Conservation (phyloP, 2,329 filamentous ascomycete genomes). For the Zasmidium citrigriseum region DNA sequence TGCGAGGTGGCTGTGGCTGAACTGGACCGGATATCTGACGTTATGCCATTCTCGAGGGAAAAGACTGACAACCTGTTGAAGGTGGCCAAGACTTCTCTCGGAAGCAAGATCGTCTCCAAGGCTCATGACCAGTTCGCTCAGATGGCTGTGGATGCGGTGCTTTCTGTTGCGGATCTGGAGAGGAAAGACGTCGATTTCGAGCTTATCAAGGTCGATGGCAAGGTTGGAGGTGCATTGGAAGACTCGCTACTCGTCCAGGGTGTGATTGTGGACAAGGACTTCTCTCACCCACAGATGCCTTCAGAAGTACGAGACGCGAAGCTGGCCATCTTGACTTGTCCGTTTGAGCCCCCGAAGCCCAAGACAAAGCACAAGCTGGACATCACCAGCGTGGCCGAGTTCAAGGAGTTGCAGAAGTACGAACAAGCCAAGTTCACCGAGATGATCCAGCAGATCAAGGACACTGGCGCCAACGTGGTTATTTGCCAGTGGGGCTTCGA, state of each 20-base stretch:
- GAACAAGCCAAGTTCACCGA: constrained; percentile 95
- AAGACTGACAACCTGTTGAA: constrained; percentile 85
- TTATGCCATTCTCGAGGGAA: constrained; percentile 78
- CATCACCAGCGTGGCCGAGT: constrained; percentile 95
- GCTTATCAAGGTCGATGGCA: constrained; percentile 98
- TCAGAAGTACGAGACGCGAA: constrained; percentile 93
- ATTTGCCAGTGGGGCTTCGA: constrained; percentile 99
- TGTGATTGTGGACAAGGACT: constrained; percentile 99
- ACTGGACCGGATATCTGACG: constrained; percentile 89
- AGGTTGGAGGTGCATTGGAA: constrained; percentile 91
- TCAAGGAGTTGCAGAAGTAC: constrained; percentile 95
- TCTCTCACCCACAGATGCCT: constrained; percentile 99
- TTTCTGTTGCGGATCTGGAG: constrained; percentile 93
- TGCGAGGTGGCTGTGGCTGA: constrained; percentile 95
- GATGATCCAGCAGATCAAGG: constrained; percentile 99
- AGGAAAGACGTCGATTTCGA: constrained; percentile 98
- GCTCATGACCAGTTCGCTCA: constrained; percentile 97
- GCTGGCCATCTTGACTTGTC: constrained; percentile 94
- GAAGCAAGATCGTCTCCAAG: constrained; percentile 99
- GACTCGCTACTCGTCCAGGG: constrained; percentile 95
- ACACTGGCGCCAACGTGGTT: constrained; percentile 91
- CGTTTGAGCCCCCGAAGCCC: constrained; percentile 97
- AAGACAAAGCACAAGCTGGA: constrained; percentile 99
- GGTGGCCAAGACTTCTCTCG: constrained; percentile 92
- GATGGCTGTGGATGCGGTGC: constrained; percentile 94